phyloP scores from a whole-genome alignment of 371 early-diverging fungal genomes.

The Dichotomocladium elegans region DNA sequence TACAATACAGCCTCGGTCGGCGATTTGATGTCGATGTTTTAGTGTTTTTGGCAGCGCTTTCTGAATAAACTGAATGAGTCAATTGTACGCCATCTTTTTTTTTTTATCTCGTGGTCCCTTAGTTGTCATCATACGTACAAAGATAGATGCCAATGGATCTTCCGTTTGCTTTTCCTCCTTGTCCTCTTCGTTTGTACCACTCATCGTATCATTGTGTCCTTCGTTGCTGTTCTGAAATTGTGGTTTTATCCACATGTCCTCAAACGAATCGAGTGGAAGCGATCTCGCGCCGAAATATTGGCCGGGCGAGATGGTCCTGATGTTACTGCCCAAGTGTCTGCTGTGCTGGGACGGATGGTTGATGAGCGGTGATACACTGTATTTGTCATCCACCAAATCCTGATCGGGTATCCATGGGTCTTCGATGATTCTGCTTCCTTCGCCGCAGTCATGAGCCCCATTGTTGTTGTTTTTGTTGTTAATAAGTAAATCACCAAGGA shows the following conservation, averaged over 20 bases:
- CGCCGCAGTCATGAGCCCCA: not conserved
- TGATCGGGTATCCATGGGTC: slow-evolving; percentile 4
- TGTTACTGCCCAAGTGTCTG: not conserved
- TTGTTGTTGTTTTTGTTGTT: not conserved
- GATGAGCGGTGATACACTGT: slow-evolving; percentile 15
- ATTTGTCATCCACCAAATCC: slow-evolving; percentile 13
- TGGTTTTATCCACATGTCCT: slow-evolving; percentile 16
- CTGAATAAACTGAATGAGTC: not conserved
- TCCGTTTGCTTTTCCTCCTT: not conserved
- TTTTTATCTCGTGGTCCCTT: not conserved
- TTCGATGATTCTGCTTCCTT: not conserved
- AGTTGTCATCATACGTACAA: not conserved
- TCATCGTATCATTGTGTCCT: not conserved
- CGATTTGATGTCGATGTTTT: not conserved
- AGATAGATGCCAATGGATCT: not conserved
- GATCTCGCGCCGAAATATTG: slow-evolving; percentile 31
- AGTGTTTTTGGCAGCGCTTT: slow-evolving; percentile 7
- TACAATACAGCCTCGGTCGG: not conserved
- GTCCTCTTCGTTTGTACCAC: not conserved
- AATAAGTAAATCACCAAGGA: slow-evolving; percentile 12
- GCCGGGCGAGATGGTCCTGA: slow-evolving; percentile 24
- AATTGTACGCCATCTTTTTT: not conserved
- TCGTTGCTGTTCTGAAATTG: not conserved
- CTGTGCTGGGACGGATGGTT: slow-evolving; percentile 1
- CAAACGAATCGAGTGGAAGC: slow-evolving; percentile 19